Base-by-base conservation (phyloP, 495 filamentous ascomycete genomes). In the Aspergillus baeticus region DNA sequence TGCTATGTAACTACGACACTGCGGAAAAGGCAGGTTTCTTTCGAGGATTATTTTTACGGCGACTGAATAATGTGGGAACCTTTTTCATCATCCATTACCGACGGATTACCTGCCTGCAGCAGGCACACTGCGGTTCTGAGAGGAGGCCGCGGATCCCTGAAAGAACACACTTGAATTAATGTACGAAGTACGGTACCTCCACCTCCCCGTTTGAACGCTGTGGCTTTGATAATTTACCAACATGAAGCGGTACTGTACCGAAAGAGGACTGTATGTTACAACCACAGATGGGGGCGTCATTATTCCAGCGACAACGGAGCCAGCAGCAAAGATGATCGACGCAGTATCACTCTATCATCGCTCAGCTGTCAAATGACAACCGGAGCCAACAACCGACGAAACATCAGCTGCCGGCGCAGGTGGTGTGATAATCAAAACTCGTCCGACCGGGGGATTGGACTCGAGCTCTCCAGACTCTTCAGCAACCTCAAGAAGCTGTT, bases 261-360 rank as follows among this genome's bases (percentile, higher is more conserved):
- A 51, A 43, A 38, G 31, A 6, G 50, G 44, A 52, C 37, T 23
- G 62, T 61, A 56, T n/a, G 31, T 54, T 39, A 38, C 57, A 60
- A 54, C 35, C 37, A 54, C 45, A 51, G 17, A 33, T 35, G 13
- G 17, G 21, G 41, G 23, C 10, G n/a, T n/a, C n/a, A n/a, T 11
- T 13, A 3, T 15, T 15, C n/a, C 38, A 39, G 10, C 10, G 33
- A 15, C 13, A 17, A 56, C 54, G 23, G 18, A 29, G 35, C 10
- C 21, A 7, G 14, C 36, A 34, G 50, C 37, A 14, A 41, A 17
- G 13, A 41, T 41, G 38, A 41, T 41, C 38, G 38, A 41, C 38
- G 38, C 38, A 41, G 38, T 41, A 41, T 41, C 38, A 41, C 38
- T 41, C n/a, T 20, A 15, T 41, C n/a, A 17, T 7, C 17, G 6